These are phyloP conservation scores for Symmetrospora coprosmae DNA, from an alignment of 768 basidiomycete genomes.

Conservation along the genomic window DNA sequence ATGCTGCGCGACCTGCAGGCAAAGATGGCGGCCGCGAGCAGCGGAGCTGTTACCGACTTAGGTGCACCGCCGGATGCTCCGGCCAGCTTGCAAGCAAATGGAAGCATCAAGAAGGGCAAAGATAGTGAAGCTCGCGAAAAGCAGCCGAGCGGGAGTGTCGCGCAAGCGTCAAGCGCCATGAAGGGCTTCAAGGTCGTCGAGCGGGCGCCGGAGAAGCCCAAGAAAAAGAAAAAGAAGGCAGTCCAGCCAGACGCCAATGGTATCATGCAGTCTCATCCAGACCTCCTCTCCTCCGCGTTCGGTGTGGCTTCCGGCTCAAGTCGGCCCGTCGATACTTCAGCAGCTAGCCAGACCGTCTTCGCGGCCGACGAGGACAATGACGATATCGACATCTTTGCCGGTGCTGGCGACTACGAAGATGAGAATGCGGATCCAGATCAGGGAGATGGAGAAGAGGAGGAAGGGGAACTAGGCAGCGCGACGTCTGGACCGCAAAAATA, in stretches of 20 bases:
- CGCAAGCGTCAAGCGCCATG: too few species aligned
- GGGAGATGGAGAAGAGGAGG: not conserved
- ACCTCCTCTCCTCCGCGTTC: too few species aligned
- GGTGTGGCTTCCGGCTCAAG: too few species aligned
- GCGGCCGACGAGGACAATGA: not conserved
- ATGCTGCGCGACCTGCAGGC: conserved; percentile 20
- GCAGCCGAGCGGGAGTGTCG: too few species aligned
- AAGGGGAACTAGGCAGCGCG: not conserved
- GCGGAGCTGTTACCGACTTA: not conserved
- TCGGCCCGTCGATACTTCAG: too few species aligned
- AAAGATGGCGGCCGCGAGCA: conserved; percentile 6
- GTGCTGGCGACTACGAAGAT: conserved; percentile 7
- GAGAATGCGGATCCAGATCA: not conserved
- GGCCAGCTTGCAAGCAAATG: too few species aligned
- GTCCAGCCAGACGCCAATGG: too few species aligned
- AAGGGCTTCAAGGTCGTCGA: conserved; percentile 13
- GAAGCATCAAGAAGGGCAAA: too few species aligned
- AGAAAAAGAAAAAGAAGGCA: not conserved
- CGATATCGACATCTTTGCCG: conserved; percentile 8
- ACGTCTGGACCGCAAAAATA: not conserved
- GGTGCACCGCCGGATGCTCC: not conserved
- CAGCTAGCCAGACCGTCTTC: too few species aligned
- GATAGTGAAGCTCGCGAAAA: not conserved
- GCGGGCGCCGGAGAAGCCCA: not conserved
- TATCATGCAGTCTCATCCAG: too few species aligned